phyloP scores from a whole-genome alignment of 148 eudicot genomes.

The Persicaria tinctoria region DNA sequence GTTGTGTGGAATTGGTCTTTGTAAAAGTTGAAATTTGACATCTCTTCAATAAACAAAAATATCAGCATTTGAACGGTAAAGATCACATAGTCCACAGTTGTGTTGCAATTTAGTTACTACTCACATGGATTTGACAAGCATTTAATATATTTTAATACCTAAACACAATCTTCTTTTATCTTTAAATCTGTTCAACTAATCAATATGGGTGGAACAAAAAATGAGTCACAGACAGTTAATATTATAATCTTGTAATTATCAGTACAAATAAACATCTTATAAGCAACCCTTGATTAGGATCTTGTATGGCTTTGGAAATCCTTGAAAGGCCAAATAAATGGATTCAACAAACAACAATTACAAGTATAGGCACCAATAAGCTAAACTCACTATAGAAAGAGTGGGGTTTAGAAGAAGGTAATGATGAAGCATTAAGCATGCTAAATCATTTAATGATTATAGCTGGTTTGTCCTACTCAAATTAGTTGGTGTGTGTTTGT shows the following conservation, averaged over 20 bases:
- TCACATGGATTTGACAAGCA: no score
- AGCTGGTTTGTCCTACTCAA: slow-evolving; percentile 7
- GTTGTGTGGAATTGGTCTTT: neutral
- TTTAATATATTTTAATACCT: no score
- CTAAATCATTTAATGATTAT: slow-evolving; percentile 1
- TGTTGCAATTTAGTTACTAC: no score
- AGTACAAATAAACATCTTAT: no score
- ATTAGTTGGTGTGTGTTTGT: neutral
- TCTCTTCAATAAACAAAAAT: neutral
- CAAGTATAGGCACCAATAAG: neutral
- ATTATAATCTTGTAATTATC: no score
- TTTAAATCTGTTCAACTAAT: no score
- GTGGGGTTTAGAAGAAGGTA: neutral
- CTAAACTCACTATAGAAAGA: neutral
- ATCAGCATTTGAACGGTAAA: neutral
- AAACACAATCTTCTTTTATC: no score
- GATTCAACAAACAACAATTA: neutral
- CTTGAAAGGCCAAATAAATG: neutral
- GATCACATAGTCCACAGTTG: no score
- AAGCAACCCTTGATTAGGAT: neutral
- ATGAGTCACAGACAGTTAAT: no score
- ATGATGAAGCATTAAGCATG: slow-evolving; percentile 6
- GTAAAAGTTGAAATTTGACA: neutral
- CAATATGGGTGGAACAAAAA: no score
- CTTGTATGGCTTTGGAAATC: neutral